These are phyloP conservation scores for Aristolochia contorta DNA, from an alignment of 164 flowering plant genomes.

Conservation along the genomic window DNA sequence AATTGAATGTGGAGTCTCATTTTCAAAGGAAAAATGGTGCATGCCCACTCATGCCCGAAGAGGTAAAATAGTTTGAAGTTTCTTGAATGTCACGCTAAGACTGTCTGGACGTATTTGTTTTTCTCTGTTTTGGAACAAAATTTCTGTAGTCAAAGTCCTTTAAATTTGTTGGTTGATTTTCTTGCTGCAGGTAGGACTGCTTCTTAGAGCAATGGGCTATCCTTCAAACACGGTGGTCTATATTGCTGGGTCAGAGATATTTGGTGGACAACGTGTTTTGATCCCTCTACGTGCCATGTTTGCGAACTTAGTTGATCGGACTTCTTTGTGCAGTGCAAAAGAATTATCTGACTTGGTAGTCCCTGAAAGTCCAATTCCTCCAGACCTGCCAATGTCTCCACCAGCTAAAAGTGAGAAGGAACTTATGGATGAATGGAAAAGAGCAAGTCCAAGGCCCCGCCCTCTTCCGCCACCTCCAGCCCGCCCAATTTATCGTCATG, in stretches of 20 bases:
- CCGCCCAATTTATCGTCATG: slow-evolving; percentile 82
- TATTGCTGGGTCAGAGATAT: slow-evolving; percentile 76
- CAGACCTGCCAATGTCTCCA: slow-evolving; percentile 26
- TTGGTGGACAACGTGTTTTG: slow-evolving; percentile 92
- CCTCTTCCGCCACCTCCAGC: slow-evolving; percentile 99
- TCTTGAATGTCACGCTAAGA: too few species aligned
- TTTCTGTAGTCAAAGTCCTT: background rate
- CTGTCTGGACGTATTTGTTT: too few species aligned
- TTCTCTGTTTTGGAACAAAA: too few species aligned
- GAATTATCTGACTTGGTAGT: slow-evolving; percentile 61
- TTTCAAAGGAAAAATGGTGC: slow-evolving; percentile 54
- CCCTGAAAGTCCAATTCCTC: slow-evolving; percentile 55
- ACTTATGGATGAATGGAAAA: slow-evolving; percentile 73
- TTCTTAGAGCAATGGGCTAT: slow-evolving; percentile 91
- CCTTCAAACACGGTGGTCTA: slow-evolving; percentile 75
- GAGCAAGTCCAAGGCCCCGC: slow-evolving; percentile 95
- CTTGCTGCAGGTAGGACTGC: slow-evolving; percentile 71
- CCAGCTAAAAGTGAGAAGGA: slow-evolving; percentile 49
- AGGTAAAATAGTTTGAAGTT: slow-evolving; percentile 27
- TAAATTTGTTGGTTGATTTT: background rate
- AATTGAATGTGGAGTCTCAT: slow-evolving; percentile 61
- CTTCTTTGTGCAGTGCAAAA: slow-evolving; percentile 65
- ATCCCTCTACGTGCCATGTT: slow-evolving; percentile 90
- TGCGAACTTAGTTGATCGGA: slow-evolving; percentile 66
- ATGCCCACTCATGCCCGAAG: slow-evolving; percentile 98